A percentile compares a stretch with the other conserved stretches of the same genome.
phyloP scores from a whole-genome alignment of 768 basidiomycete genomes.

The Phaeotremella fagi region DNA sequence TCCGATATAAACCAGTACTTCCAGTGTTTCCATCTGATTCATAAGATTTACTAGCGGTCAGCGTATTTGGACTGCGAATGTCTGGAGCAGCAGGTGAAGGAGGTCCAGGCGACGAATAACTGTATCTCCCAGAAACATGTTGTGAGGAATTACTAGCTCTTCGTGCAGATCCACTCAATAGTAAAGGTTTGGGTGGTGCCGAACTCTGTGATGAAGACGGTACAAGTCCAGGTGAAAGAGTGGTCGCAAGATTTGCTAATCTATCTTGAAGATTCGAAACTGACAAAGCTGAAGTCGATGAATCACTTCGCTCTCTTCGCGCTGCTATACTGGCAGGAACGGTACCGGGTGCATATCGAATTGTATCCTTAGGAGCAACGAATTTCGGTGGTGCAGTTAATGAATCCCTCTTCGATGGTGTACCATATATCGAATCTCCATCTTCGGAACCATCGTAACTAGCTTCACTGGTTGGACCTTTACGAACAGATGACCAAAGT shows the following conservation, averaged over 20 bases:
- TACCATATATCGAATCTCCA: not conserved
- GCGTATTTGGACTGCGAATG: not conserved
- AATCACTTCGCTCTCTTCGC: not conserved
- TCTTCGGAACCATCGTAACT: not conserved
- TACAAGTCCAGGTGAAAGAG: not conserved
- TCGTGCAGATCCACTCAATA: conserved; percentile 7
- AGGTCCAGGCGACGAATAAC: not conserved
- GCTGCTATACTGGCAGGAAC: conserved; percentile 1
- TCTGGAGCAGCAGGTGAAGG: not conserved
- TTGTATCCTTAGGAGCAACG: not conserved
- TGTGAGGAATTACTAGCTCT: conserved; percentile 1
- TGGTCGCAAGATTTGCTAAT: not conserved
- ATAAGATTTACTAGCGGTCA: not conserved
- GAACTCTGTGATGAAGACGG: not conserved
- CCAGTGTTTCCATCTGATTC: not conserved
- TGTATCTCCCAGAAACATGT: not conserved
- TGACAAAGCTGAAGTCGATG: not conserved
- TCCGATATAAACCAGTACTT: not conserved
- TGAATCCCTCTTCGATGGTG: not conserved
- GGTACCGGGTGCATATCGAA: not conserved
- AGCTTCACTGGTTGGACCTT: not conserved
- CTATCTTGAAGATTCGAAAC: conserved; percentile 4
- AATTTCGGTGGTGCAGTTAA: not conserved
- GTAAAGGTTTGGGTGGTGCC: not conserved
- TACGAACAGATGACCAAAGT: not conserved